Conservation (phyloP, 139 green algal species). For the Cymbomonas tetramitiformis region DNA sequence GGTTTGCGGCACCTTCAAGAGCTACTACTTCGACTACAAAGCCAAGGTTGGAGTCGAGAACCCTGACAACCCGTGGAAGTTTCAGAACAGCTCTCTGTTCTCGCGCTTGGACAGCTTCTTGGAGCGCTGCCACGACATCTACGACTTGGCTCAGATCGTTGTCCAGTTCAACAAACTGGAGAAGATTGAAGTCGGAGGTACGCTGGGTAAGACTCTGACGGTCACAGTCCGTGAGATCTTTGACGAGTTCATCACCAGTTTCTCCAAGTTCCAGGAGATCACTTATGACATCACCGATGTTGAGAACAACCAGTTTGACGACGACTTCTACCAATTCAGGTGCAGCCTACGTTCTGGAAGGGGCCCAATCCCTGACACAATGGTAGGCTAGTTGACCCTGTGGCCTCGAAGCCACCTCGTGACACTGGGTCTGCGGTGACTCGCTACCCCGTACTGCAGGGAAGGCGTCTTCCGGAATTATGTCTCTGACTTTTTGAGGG, state of each 20-base stretch:
- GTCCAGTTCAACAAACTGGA: constrained; percentile 74
- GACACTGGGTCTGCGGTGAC: too few species aligned
- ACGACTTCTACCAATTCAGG: constrained; percentile 47
- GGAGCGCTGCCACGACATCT: constrained; percentile 65
- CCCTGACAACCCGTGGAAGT: constrained; percentile 63
- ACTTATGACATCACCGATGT: constrained; percentile 69
- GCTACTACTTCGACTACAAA: constrained; percentile 68
- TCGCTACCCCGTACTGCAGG: too few species aligned
- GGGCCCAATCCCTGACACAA: neutral
- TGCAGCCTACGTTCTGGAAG: too few species aligned
- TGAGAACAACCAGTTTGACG: constrained; percentile 46
- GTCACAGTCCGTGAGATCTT: constrained; percentile 54
- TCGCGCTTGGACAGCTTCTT: constrained; percentile 60
- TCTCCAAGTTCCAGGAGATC: constrained; percentile 56
- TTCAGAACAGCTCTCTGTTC: constrained; percentile 66
- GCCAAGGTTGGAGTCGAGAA: constrained; percentile 26
- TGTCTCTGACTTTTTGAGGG: too few species aligned
- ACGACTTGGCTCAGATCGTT: constrained; percentile 57
- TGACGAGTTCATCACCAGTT: constrained; percentile 47
- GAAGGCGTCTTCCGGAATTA: too few species aligned
- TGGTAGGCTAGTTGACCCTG: too few species aligned
- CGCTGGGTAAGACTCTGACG: constrained; percentile 51
- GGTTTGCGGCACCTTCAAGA: constrained; percentile 70
- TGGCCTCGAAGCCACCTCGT: too few species aligned
- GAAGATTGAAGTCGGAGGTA: constrained; percentile 67